Evolutionary conservation across 805 yeast genomes (phyloP).

Genomic region (Starmerella bacillaris): DNA sequence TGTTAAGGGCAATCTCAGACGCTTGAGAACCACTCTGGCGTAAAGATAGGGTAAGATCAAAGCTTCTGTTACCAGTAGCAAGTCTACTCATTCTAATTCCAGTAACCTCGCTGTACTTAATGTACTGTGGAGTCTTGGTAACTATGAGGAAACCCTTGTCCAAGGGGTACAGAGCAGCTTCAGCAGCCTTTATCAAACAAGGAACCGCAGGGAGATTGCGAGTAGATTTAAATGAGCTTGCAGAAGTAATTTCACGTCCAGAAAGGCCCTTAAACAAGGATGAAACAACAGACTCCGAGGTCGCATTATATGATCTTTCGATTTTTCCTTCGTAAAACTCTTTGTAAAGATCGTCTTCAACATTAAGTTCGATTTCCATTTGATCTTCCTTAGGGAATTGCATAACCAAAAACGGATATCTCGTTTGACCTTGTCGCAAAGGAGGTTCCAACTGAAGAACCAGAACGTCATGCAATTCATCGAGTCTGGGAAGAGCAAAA

Average conservation of each 20-base stretch:
- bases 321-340: conserved; percentile 47
- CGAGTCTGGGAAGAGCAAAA: conserved; percentile 84
- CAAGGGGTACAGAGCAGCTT: conserved; percentile 82
- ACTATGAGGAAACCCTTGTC: conserved; percentile 81
- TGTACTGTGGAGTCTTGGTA: conserved; percentile 83
- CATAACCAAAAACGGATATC: conserved; percentile 78
- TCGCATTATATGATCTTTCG: conserved; percentile 59
- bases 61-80: conserved; percentile 55
- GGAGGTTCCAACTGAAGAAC: conserved; percentile 93
- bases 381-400: conserved; percentile 86
- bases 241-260: conserved; percentile 65
- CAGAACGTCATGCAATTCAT: conserved; percentile 74
- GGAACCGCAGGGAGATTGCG: conserved; percentile 71
- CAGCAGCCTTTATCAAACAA: conserved; percentile 86
- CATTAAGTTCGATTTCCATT: conserved; percentile 70
- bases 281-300: conserved; percentile 70
- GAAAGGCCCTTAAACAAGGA: conserved; percentile 82
- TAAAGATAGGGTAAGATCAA: conserved; percentile 68
- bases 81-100: conserved; percentile 73
- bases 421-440: conserved; percentile 91
- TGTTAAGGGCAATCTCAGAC: conserved; percentile 67
- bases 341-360: conserved; percentile 67
- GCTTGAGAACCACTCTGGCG: conserved; percentile 31
- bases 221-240: conserved; percentile 63
- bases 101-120: conserved; percentile 68